Conservation (phyloP, 2,329 filamentous ascomycete genomes). For the Lecanoromycetidae sp. region DNA sequence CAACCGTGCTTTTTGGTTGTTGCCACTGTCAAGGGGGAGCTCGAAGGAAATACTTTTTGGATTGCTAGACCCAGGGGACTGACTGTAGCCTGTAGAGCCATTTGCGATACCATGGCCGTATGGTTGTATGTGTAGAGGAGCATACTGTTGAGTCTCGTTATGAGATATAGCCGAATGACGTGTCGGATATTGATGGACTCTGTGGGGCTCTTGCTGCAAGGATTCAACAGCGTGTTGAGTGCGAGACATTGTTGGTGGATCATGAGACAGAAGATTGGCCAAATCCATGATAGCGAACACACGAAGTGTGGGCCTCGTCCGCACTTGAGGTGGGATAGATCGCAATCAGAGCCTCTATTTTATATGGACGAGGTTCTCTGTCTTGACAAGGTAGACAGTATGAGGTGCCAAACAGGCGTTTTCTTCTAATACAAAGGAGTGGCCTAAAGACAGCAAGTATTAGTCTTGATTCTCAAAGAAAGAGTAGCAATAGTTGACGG, state of each 20-base stretch:
- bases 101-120: slow-evolving; percentile 6
- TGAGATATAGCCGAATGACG: slow-evolving; percentile 21
- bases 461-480: no score
- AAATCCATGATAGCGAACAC: no score
- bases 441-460: no score
- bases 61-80: slow-evolving; percentile 28
- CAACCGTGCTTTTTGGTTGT: slow-evolving; percentile 47
- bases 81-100: slow-evolving; percentile 22
- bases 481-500: no score
- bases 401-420: no score
- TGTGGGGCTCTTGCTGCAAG: slow-evolving; percentile 20
- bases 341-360: no score
- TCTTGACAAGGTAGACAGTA: no score
- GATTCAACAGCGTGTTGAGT: slow-evolving; percentile 7
- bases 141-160: slow-evolving; percentile 7
- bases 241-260: slow-evolving; percentile 14
- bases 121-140: slow-evolving; percentile 7
- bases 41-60: slow-evolving; percentile 54
- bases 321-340: no score
- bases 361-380: no score
- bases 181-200: slow-evolving; percentile 26
- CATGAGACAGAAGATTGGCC: slow-evolving; percentile 26
- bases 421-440: no score
- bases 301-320: no score
- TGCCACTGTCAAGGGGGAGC: slow-evolving; percentile 46